Evolutionary conservation across 345 rosid genomes (phyloP).

Genomic region (Hevea brasiliensis): DNA sequence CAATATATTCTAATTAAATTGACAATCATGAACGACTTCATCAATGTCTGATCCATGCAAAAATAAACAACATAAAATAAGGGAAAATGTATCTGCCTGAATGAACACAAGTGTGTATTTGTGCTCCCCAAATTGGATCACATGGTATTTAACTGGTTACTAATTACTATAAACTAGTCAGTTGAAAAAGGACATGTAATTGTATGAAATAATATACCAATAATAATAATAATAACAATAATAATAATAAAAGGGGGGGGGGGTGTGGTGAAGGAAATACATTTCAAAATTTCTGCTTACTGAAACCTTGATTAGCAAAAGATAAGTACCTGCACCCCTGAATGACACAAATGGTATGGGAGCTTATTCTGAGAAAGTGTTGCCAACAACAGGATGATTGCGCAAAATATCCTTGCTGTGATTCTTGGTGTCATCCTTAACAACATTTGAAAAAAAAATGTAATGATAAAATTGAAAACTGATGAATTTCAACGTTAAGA

Average conservation of each 20-base stretch:
- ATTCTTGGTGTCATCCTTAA: conserved; percentile 61
- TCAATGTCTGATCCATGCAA: not conserved
- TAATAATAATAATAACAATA: not conserved
- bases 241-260: not conserved
- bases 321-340: conserved; percentile 64
- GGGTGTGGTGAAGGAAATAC: not conserved
- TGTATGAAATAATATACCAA: not conserved
- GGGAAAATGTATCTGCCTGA: not conserved
- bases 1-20: conserved; percentile 1
- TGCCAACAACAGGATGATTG: conserved; percentile 53
- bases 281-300: not conserved
- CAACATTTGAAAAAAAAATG: conserved; percentile 13
- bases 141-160: not conserved
- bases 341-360: conserved; percentile 54
- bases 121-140: not conserved
- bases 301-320: not conserved
- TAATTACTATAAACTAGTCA: not conserved
- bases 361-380: conserved; percentile 71
- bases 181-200: not conserved
- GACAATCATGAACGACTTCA: not conserved
- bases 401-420: conserved; percentile 54
- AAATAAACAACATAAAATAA: not conserved
- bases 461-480: not conserved
- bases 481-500: conserved; percentile 1
- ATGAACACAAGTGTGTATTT: not conserved